Conservation (phyloP, 1,139 yeast species). For the Kazachstania sp. region DNA sequence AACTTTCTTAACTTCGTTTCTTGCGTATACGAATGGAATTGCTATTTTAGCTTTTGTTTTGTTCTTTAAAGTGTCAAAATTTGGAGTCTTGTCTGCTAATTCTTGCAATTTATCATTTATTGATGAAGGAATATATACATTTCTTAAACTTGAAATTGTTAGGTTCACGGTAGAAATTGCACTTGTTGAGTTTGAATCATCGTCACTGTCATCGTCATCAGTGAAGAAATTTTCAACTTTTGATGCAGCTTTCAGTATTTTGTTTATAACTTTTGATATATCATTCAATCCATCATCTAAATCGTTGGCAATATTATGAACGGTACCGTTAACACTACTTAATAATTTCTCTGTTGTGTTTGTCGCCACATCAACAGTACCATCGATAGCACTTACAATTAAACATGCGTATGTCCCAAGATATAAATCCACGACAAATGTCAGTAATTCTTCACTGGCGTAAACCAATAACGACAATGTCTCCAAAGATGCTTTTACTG, state of each 20-base stretch:
- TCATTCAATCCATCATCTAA: conserved; percentile 56
- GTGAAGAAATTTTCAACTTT: conserved; percentile 47
- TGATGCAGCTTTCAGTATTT: conserved; percentile 37
- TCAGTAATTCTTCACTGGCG: conserved; percentile 49
- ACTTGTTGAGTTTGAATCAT: conserved; percentile 26
- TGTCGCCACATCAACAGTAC: conserved; percentile 63
- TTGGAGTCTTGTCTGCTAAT: conserved; percentile 45
- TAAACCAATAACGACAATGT: conserved; percentile 40
- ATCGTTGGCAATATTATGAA: conserved; percentile 46
- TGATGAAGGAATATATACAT: conserved; percentile 55
- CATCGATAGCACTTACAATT: conserved; percentile 61
- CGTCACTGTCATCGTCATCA: conserved; percentile 38
- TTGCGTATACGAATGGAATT: conserved; percentile 47
- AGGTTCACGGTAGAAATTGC: conserved; percentile 43
- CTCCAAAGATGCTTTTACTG: conserved; percentile 39
- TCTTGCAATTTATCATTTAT: conserved; percentile 46
- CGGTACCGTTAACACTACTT: conserved; percentile 50
- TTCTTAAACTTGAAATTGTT: conserved; percentile 47
- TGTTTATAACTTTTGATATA: conserved; percentile 45
- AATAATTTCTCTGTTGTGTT: conserved; percentile 63
- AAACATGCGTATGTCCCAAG: conserved; percentile 85
- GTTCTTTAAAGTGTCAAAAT: conserved; percentile 47
- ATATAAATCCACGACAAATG: conserved; percentile 61
- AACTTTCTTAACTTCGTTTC: conserved; percentile 32
- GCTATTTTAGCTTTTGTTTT: conserved; percentile 40